Evolutionary conservation across 306 rosid species (phyloP).

Genomic region (Argentina anserina): DNA sequence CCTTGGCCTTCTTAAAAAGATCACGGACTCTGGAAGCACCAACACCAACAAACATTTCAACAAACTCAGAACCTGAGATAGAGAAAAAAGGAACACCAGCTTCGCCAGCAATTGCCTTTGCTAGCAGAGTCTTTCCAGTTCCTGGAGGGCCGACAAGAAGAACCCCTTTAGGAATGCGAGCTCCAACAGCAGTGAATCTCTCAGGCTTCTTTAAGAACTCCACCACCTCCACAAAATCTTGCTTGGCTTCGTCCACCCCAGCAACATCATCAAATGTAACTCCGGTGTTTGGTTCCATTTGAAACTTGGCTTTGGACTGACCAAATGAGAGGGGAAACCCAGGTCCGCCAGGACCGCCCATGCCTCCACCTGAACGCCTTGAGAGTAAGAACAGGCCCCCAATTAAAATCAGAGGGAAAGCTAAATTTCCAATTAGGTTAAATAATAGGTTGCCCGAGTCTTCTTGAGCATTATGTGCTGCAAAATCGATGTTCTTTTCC

Average conservation of each 20-base stretch:
- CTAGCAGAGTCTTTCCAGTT: conserved; percentile 92
- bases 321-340: conserved; percentile 88
- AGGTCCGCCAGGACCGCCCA: conserved; percentile 96
- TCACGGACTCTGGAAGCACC: conserved; percentile 99
- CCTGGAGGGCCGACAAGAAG: conserved; percentile 99
- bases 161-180: conserved; percentile 98
- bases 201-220: conserved; percentile 96
- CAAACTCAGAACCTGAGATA: conserved; percentile 96
- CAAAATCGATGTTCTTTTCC: conserved; percentile 93
- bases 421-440: conserved; percentile 87
- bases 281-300: conserved; percentile 98
- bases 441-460: conserved; percentile 80
- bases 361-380: conserved; percentile 91
- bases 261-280: conserved; percentile 98
- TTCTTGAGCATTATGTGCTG: conserved; percentile 98
- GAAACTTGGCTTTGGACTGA: conserved; percentile 95
- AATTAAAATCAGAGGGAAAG: conserved; percentile 82
- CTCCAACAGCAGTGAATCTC: conserved; percentile 97
- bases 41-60: conserved; percentile 99
- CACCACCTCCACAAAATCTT: conserved; percentile 96
- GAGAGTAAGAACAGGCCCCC: conserved; percentile 94
- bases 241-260: conserved; percentile 99
- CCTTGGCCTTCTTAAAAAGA: conserved; percentile 98
- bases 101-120: conserved; percentile 98
- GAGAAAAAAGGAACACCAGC: conserved; percentile 99